Evolutionary conservation across 1,284 basidiomycete genomes (phyloP).

Genomic region (Ustanciosporium gigantosporum): DNA sequence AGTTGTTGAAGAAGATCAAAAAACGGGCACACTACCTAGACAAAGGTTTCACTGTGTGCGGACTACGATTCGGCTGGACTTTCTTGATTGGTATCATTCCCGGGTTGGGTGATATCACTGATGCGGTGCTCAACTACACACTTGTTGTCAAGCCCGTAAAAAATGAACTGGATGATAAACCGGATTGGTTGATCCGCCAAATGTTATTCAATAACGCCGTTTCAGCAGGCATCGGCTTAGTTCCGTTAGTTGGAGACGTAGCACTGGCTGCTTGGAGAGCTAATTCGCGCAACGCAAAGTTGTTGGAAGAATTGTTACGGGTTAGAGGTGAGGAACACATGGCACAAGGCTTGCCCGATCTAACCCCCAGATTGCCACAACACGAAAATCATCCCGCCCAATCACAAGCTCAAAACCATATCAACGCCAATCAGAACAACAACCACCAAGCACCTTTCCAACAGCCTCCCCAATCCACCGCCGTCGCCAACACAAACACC

Average conservation of each 20-base stretch:
- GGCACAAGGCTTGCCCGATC: constrained; percentile 31
- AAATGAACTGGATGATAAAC: constrained; percentile 67
- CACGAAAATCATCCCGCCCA: constrained; percentile 12
- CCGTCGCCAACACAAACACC: not conserved
- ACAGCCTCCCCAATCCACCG: not conserved
- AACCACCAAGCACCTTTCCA: not conserved
- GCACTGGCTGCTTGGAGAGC: constrained; percentile 76
- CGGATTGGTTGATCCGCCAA: constrained; percentile 45
- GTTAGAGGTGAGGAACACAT: constrained; percentile 49
- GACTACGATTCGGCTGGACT: constrained; percentile 82
- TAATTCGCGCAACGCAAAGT: constrained; percentile 80
- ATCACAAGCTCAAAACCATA: constrained; percentile 10
- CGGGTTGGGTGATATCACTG: constrained; percentile 71
- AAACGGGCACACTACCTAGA: constrained; percentile 85
- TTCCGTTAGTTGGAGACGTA: constrained; percentile 80
- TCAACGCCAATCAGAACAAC: not conserved
- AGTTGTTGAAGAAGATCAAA: constrained; percentile 65
- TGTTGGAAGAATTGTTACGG: constrained; percentile 52
- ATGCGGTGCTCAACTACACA: constrained; percentile 73
- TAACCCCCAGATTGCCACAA: constrained; percentile 32
- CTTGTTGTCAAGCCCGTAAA: constrained; percentile 78
- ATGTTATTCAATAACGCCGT: constrained; percentile 80
- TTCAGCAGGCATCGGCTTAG: constrained; percentile 72
- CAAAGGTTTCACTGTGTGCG: constrained; percentile 82
- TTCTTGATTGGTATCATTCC: constrained; percentile 70